A percentile compares a stretch with the other conserved stretches of the same genome.
Evolutionary conservation across 495 filamentous ascomycete species (phyloP).

Genomic region (Aspergillus steynii): DNA sequence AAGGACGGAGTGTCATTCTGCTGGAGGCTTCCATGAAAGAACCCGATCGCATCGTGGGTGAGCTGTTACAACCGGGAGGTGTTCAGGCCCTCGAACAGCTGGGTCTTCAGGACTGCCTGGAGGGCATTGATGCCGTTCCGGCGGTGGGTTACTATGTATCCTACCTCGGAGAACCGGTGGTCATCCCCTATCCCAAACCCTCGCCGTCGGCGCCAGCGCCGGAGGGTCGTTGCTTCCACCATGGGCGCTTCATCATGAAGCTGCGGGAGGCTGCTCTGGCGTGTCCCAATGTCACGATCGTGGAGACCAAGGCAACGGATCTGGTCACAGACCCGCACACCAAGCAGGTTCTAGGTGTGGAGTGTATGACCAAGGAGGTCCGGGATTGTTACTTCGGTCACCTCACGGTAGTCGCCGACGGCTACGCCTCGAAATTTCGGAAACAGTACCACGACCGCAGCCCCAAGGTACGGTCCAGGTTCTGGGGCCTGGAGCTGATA

Average conservation of each 20-base stretch:
- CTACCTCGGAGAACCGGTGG: constrained; percentile 76
- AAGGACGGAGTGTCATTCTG: constrained; percentile 88
- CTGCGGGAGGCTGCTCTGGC: constrained; percentile 64
- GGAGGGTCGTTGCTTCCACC: constrained; percentile 75
- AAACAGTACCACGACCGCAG: constrained; percentile 70
- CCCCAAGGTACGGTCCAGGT: constrained; percentile 75
- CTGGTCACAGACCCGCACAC: constrained; percentile 60
- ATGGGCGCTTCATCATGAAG: constrained; percentile 79
- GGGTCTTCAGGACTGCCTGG: constrained; percentile 78
- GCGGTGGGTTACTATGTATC: constrained; percentile 85
- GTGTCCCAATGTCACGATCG: constrained; percentile 69
- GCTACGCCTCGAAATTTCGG: constrained; percentile 91
- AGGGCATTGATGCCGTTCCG: constrained; percentile 81
- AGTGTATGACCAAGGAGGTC: constrained; percentile 58
- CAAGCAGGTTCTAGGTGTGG: constrained; percentile 71
- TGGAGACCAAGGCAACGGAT: constrained; percentile 69
- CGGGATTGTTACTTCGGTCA: constrained; percentile 80
- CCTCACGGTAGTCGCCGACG: constrained; percentile 88
- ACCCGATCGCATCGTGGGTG: constrained; percentile 95
- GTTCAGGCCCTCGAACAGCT: constrained; percentile 77
- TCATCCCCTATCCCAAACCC: constrained; percentile 67
- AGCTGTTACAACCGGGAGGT: constrained; percentile 91
- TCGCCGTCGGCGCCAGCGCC: constrained; percentile 42
- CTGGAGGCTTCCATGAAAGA: constrained; percentile 88
- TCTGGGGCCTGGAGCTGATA: constrained; percentile 89